These are phyloP conservation scores for Monilinia fructigena DNA, from an alignment of 2,329 filamentous ascomycete genomes.

Conservation along the genomic window DNA sequence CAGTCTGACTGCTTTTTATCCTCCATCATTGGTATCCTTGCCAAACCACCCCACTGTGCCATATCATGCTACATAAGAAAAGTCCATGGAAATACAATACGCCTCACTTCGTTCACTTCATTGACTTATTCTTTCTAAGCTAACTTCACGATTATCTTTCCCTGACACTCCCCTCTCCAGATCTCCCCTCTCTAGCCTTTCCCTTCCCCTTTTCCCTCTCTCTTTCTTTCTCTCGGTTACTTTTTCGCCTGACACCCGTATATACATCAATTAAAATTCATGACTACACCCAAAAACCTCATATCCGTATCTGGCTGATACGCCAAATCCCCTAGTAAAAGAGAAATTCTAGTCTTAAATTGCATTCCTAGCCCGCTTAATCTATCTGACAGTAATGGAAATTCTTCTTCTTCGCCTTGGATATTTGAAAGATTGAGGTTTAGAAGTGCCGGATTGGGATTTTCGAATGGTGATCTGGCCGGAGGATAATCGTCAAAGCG, in stretches of 20 bases:
- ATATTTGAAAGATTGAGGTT: slow-evolving; percentile 44
- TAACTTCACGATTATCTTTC: slow-evolving; percentile 4
- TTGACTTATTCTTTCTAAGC: neutral
- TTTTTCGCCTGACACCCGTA: slow-evolving; percentile 56
- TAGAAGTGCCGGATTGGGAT: slow-evolving; percentile 29
- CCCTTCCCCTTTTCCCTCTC: slow-evolving; percentile 16
- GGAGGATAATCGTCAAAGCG: slow-evolving; percentile 33
- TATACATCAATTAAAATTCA: slow-evolving; percentile 99
- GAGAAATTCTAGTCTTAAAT: slow-evolving; percentile 74
- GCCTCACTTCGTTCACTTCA: neutral
- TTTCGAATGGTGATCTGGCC: slow-evolving; percentile 11
- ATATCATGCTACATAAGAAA: slow-evolving; percentile 5
- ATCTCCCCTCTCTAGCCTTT: neutral
- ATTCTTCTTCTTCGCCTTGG: slow-evolving; percentile 48
- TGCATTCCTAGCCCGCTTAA: slow-evolving; percentile 70
- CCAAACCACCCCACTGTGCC: slow-evolving; percentile 3
- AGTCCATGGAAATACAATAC: slow-evolving; percentile 15
- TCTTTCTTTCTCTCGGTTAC: neutral
- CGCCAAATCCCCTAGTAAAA: slow-evolving; percentile 83
- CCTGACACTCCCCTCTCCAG: slow-evolving; percentile 4
- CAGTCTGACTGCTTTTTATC: slow-evolving; percentile 5
- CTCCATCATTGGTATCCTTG: slow-evolving; percentile 13
- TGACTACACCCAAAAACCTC: slow-evolving; percentile 90
- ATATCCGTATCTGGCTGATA: slow-evolving; percentile 95
- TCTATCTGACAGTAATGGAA: slow-evolving; percentile 73